Evolutionary conservation across 2,329 filamentous ascomycete species (phyloP), one percentile per base, ranked within the genome.

Genomic region (Colletotrichum horii): DNA sequence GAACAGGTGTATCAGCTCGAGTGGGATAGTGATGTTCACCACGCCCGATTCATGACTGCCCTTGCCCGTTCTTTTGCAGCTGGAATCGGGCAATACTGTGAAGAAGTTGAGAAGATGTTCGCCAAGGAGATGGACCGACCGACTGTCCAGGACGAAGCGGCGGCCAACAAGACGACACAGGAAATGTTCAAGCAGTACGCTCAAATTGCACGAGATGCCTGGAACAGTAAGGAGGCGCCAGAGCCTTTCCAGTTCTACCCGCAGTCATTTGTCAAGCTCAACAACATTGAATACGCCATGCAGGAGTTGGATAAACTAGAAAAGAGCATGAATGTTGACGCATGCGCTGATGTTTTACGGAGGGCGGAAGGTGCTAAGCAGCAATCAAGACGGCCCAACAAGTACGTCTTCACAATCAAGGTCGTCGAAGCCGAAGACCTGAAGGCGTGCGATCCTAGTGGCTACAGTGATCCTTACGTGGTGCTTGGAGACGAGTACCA

Each of bases 361-460:
- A 93, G 91, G 80, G 89, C 94, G 77, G 92, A 95, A 30, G 95
- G 95, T 2, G 89, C 91, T 69, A 92, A 92, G 81, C 89, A 91
- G 72, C 87, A 89, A 76, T 82, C 86, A 71, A 92, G 92, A 79
- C 94, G 92, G 80, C 92, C 93, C 56, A 94, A 92, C 77, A 98
- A 97, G 82, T 98, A 98, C 83, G 96, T 98, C 71, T 99, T 99
- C 85, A 98, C 97, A 1, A 96, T 99, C 85, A 99, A 99, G 86
- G 96, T 99, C 75, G 96, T 99, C 30, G 97, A 99, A 85, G 97
- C 95, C 11, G 97, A 99, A 85, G 97, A 99, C 80, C 89, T 99
- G 79, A 98, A 98, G 85, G 95, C 97, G n/a, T 98, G 97, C 83
- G 97, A 99, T 84, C 93, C 98, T 79, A 97, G 95, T 80, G 97